Evolutionary conservation across 225 moss, liverwort and hornwort genomes (phyloP).

Genomic region (Bryum argenteum): DNA sequence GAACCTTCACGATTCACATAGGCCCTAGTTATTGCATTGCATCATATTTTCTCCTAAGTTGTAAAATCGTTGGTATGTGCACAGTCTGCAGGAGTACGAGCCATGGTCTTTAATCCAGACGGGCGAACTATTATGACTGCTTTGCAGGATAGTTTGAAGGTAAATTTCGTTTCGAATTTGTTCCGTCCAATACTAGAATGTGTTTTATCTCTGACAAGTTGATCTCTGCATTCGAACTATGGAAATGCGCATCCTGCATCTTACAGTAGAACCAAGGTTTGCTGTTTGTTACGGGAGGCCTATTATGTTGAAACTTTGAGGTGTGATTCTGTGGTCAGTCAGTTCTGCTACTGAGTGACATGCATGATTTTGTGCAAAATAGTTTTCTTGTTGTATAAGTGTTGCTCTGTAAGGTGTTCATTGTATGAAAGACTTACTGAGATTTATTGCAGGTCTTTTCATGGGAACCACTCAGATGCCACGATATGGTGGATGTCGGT

Average conservation of each 20-base stretch:
- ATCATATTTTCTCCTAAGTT: conserved; percentile 12
- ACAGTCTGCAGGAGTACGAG: conserved; percentile 90
- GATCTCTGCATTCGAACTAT: conserved; percentile 4
- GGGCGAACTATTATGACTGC: conserved; percentile 90
- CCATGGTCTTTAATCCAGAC: conserved; percentile 98
- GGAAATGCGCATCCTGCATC: conserved; percentile 16
- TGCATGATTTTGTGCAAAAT: conserved; percentile 16
- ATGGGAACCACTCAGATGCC: conserved; percentile 98
- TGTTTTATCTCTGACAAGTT: conserved; percentile 17
- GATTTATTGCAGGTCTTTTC: conserved; percentile 73
- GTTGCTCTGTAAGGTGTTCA: conserved; percentile 32
- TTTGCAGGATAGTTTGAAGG: conserved; percentile 98
- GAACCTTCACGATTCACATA: not conserved
- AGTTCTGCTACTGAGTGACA: conserved; percentile 5
- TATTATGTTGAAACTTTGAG: conserved; percentile 7
- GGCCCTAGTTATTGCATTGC: conserved; percentile 1
- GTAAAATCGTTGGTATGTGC: conserved; percentile 28
- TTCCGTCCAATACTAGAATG: conserved; percentile 4
- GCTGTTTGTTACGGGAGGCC: not conserved
- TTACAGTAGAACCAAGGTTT: conserved; percentile 3
- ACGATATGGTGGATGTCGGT: conserved; percentile 97
- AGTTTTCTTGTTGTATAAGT: conserved; percentile 12
- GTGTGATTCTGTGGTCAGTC: conserved; percentile 7
- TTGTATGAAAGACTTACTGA: conserved; percentile 15
- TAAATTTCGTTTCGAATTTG: conserved; percentile 24